Evolutionary conservation across 305 asterid species (phyloP).

Genomic region (Ilex paraguariensis): DNA sequence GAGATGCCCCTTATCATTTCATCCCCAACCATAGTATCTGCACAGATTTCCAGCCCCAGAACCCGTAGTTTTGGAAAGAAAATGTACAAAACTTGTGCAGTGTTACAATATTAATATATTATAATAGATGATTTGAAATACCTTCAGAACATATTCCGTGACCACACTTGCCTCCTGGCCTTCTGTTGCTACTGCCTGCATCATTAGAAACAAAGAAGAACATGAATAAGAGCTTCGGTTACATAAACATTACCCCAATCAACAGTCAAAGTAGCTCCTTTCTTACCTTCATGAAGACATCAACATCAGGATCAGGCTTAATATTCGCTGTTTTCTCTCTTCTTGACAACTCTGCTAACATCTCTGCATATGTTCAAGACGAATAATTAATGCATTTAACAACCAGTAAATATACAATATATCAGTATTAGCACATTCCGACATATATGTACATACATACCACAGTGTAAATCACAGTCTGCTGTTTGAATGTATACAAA

Average conservation of each 20-base stretch:
- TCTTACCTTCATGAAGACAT: constrained; percentile 77
- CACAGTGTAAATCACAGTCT: too few relatives aligned
- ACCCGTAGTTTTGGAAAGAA: constrained; percentile 26
- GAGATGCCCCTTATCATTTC: constrained; percentile 80
- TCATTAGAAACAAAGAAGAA: neutral
- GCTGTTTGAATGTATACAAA: too few relatives aligned
- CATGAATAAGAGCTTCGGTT: too few relatives aligned
- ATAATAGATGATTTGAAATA: constrained; percentile 3
- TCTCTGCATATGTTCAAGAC: constrained; percentile 34
- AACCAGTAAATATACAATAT: too few relatives aligned
- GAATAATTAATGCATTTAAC: too few relatives aligned
- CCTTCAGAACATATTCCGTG: constrained; percentile 58
- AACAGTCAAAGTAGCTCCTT: too few relatives aligned
- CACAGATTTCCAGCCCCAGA: constrained; percentile 74
- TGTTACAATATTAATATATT: too few relatives aligned
- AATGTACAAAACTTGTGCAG: neutral
- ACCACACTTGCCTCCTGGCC: constrained; percentile 66
- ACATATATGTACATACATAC: too few relatives aligned
- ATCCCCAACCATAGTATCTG: constrained; percentile 79
- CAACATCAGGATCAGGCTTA: constrained; percentile 76
- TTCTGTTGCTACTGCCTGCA: constrained; percentile 68
- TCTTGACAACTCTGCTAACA: constrained; percentile 79
- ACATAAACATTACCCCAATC: too few relatives aligned
- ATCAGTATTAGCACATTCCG: too few relatives aligned
- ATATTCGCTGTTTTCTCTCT: constrained; percentile 81